phyloP scores from a whole-genome alignment of 2,329 filamentous ascomycete genomes.

The Phialophora chinensis region DNA sequence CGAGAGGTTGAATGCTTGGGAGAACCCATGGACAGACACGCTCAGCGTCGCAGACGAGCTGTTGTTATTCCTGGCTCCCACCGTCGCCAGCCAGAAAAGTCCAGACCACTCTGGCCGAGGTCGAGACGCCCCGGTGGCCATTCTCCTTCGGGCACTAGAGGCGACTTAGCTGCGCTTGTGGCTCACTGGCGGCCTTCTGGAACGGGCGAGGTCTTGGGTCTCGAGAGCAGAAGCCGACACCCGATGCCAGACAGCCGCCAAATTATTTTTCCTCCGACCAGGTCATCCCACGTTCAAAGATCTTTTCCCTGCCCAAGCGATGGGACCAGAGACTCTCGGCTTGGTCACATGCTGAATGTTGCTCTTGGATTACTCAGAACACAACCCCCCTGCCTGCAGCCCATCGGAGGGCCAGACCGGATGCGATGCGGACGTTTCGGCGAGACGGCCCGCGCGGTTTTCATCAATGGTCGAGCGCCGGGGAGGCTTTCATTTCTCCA shows the following conservation, averaged over 20 bases:
- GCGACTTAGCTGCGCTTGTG: not conserved
- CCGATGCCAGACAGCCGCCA: not conserved
- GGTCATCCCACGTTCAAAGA: not conserved
- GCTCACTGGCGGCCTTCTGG: slow-evolving; percentile 1
- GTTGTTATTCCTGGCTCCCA: not conserved
- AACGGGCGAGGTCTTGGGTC: slow-evolving; percentile 1
- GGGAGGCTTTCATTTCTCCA: not conserved
- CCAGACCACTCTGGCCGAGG: not conserved
- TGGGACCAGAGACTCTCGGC: not conserved
- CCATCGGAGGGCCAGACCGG: not conserved
- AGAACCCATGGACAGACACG: not conserved
- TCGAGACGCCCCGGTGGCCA: not conserved
- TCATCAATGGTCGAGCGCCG: not conserved
- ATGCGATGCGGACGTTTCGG: not conserved
- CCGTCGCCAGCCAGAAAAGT: not conserved
- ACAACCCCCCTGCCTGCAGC: not conserved
- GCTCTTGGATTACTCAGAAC: not conserved
- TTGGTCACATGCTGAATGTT: not conserved
- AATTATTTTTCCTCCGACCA: slow-evolving; percentile 4
- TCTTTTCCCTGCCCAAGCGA: not conserved
- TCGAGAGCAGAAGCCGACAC: slow-evolving; percentile 12
- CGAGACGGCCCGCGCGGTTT: not conserved
- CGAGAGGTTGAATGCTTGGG: not conserved
- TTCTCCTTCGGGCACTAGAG: not conserved
- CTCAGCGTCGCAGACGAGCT: not conserved